These are phyloP conservation scores for Zarea fungicola DNA, from an alignment of 2,329 filamentous ascomycete genomes.

Conservation along the genomic window DNA sequence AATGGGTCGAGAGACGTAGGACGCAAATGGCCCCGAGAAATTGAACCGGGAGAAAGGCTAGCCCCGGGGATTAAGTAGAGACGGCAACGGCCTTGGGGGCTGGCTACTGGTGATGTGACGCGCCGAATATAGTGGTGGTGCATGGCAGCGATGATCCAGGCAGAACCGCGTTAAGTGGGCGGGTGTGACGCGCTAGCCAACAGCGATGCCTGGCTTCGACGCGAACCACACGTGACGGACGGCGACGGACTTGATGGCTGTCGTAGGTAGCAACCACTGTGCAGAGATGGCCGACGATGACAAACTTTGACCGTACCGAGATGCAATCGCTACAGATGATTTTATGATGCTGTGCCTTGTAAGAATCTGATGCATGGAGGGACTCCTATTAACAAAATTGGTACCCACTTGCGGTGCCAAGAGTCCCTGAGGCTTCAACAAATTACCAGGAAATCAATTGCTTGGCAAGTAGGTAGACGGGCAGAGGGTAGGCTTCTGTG, in stretches of 20 bases:
- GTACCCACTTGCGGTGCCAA: too few species aligned
- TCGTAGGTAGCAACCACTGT: not conserved
- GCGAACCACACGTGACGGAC: constrained; percentile 11
- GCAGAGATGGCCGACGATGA: too few species aligned
- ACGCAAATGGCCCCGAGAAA: too few species aligned
- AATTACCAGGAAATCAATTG: too few species aligned
- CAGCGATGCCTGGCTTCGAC: not conserved
- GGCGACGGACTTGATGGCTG: not conserved
- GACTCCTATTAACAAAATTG: too few species aligned
- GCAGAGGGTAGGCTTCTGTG: too few species aligned
- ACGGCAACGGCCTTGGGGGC: not conserved
- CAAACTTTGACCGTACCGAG: too few species aligned
- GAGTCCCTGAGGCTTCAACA: too few species aligned
- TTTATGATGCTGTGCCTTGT: too few species aligned
- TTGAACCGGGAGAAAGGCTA: not conserved
- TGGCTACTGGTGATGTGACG: constrained; percentile 3
- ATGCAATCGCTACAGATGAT: too few species aligned
- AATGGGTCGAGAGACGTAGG: not conserved
- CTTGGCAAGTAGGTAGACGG: too few species aligned
- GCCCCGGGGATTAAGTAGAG: not conserved
- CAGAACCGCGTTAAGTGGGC: constrained; percentile 17
- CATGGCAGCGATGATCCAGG: constrained; percentile 8
- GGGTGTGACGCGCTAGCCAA: constrained; percentile 5
- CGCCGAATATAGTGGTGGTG: constrained; percentile 1
- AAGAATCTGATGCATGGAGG: too few species aligned